Conservation (phyloP, 495 filamentous ascomycete species). For the Podospora tetraspora region DNA sequence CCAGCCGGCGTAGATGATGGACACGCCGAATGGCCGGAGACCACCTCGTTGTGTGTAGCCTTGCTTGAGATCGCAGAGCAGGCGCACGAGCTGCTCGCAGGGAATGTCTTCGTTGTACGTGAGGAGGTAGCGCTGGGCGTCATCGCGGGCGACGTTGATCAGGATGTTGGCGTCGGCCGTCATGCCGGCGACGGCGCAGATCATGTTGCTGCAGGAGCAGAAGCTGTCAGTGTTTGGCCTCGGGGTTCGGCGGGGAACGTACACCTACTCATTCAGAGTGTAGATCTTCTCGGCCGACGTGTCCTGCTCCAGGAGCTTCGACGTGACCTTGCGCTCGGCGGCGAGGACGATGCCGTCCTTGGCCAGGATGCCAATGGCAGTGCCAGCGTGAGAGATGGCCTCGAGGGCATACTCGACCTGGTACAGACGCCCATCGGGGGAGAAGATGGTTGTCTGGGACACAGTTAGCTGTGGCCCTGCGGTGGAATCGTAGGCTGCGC, state of each 20-base stretch:
- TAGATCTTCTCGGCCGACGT: slow-evolving; percentile 99
- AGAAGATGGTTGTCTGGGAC: slow-evolving; percentile 95
- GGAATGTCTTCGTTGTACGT: slow-evolving; percentile 99
- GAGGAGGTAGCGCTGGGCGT: slow-evolving; percentile 91
- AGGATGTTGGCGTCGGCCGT: slow-evolving; percentile 99
- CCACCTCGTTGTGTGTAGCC: slow-evolving; percentile 98
- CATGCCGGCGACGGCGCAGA: slow-evolving; percentile 98
- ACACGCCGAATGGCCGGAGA: slow-evolving; percentile 95
- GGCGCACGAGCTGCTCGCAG: slow-evolving; percentile 95
- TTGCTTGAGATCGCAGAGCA: slow-evolving; percentile 97
- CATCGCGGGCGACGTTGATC: slow-evolving; percentile 98
- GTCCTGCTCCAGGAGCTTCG: slow-evolving; percentile 98
- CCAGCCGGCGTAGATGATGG: slow-evolving; percentile 98
- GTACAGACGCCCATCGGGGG: slow-evolving; percentile 94
- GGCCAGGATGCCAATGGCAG: slow-evolving; percentile 90
- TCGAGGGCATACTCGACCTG: slow-evolving; percentile 99
- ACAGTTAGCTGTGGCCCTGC: slow-evolving; percentile 32
- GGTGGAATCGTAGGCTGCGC: slow-evolving; percentile 2
- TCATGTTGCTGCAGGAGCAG: slow-evolving; percentile 77
- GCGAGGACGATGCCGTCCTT: slow-evolving; percentile 98
- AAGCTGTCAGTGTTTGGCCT: neutral
- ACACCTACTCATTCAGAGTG: slow-evolving; percentile 90
- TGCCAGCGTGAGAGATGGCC: slow-evolving; percentile 96
- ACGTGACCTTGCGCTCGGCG: slow-evolving; percentile 98
- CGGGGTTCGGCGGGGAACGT: neutral